Percentiles rank a stretch among this genome's conserved stretches.
Evolutionary conservation across 2,329 filamentous ascomycete species (phyloP).

Genomic region (Ophiosphaerella herpotricha): DNA sequence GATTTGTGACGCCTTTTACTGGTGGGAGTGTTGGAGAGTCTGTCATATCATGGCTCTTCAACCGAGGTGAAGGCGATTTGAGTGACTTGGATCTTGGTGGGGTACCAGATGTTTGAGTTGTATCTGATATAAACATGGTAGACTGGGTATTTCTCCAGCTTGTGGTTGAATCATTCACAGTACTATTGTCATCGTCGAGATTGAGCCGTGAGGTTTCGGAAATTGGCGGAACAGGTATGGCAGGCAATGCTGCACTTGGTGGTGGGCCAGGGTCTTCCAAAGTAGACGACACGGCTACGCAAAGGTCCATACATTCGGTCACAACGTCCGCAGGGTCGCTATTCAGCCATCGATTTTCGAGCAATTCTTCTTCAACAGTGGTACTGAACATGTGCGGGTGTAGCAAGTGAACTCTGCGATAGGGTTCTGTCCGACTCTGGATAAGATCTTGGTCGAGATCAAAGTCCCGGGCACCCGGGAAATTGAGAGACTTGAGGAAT

Average conservation of each 20-base stretch:
- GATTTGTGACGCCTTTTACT: constrained; percentile 42
- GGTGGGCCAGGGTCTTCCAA: constrained; percentile 55
- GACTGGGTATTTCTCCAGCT: constrained; percentile 63
- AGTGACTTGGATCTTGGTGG: constrained; percentile 39
- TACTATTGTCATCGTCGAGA: constrained; percentile 36
- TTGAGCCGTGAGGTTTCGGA: constrained; percentile 37
- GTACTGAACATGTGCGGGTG: constrained; percentile 85
- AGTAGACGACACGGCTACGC: constrained; percentile 49
- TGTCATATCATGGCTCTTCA: constrained; percentile 46
- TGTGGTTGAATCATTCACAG: constrained; percentile 35
- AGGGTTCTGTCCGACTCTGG: constrained; percentile 73
- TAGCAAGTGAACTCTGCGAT: constrained; percentile 72
- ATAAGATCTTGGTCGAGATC: constrained; percentile 81
- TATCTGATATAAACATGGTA: constrained; percentile 49
- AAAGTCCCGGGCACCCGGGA: constrained; percentile 71
- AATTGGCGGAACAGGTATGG: constrained; percentile 48
- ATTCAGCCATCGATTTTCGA: constrained; percentile 78
- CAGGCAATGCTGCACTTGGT: constrained; percentile 53
- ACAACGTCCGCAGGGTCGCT: constrained; percentile 80
- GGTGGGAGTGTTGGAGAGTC: constrained; percentile 70
- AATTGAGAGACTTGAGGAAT: constrained; percentile 75
- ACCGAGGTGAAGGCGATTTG: constrained; percentile 53
- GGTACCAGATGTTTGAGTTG: constrained; percentile 24
- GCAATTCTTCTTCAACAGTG: constrained; percentile 79
- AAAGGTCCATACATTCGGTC: constrained; percentile 77